Percentiles rank a stretch among this genome's conserved stretches.
Conservation (phyloP, 2,329 filamentous ascomycete genomes). For the Diaporthe australafricana region DNA sequence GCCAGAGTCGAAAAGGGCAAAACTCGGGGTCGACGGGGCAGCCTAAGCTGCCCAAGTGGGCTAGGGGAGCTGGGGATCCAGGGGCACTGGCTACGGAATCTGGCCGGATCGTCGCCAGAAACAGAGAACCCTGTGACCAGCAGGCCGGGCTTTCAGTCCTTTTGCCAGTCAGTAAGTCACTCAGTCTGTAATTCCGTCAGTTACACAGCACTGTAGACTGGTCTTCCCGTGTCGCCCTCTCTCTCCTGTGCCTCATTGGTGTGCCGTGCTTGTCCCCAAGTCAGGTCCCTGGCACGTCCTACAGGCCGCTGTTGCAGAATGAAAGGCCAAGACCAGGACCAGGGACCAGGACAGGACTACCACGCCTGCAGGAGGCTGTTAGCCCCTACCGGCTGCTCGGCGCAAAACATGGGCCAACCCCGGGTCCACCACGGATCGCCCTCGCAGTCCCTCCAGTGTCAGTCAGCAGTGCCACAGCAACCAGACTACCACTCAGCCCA, state of each 20-base stretch:
- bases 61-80: slow-evolving; percentile 14
- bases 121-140: not conserved
- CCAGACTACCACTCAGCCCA: slow-evolving; percentile 15
- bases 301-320: slow-evolving; percentile 28
- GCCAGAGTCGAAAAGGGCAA: slow-evolving; percentile 20
- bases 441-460: not conserved
- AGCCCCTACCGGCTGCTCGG: slow-evolving; percentile 25
- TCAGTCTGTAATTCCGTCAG: not conserved
- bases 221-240: too few species aligned
- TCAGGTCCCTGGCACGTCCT: slow-evolving; percentile 19
- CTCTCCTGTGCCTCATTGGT: too few species aligned
- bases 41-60: slow-evolving; percentile 1
- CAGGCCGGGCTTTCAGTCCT: not conserved
- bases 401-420: slow-evolving; percentile 26
- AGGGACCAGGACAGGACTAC: slow-evolving; percentile 5
- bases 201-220: too few species aligned
- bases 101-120: slow-evolving; percentile 19
- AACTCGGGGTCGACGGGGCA: slow-evolving; percentile 9
- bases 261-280: not conserved
- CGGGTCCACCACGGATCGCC: slow-evolving; percentile 22
- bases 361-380: slow-evolving; percentile 21
- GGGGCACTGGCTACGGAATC: slow-evolving; percentile 17
- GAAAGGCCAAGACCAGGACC: slow-evolving; percentile 13
- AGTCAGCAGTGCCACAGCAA: slow-evolving; percentile 28
- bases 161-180: not conserved